Evolutionary conservation across 2,329 filamentous ascomycete species (phyloP), one percentile per base, ranked within the genome.

Genomic region (Hypoxylon sp.): DNA sequence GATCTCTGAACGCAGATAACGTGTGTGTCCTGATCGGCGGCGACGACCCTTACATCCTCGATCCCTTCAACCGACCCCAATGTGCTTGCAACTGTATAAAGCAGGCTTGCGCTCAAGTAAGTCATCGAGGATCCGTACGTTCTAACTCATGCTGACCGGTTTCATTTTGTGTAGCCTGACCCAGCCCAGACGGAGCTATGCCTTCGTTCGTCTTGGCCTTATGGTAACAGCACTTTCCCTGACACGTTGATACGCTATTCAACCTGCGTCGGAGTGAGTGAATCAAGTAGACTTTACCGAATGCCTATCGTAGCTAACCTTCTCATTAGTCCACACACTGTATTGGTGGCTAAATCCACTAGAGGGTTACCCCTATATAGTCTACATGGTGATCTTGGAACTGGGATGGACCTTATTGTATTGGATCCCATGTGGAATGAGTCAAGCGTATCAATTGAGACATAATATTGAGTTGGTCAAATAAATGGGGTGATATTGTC

Each of bases 171-270:
- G 11, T 47, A 66, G 63, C n/a, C 63, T 14, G 59, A 63, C 29
- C 63, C 63, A 14, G 63, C 63, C 46, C 58, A 66, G 25, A 66
- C 63, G 6, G 63, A 66, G 2, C 46, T 62, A 14, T 66, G 63
- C n/a, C 63, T 66, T 32, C 63, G 63, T 30, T 55, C 63, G n/a
- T 50, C 63, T 14, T 66, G 53, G 52, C 63, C 63, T 7, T 34
- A 30, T 12, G 43, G 51, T 1, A 59, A 63, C 29, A 55, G 29
- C 21, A 47, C 45, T 7, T 66, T 66, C 54, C 63, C 63, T 47
- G 50, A 63, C 19, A 63, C 59, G 3, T 12, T 66, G 2, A 27
- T 55, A 32, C 58, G 59, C 21, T 66, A 66, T 29, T 48, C 27
- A 0, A 21, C 54, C 30, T 66, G 59, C n/a, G 43, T 63, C 51